Conservation (phyloP, 805 yeast species). For the Pichia californica region DNA sequence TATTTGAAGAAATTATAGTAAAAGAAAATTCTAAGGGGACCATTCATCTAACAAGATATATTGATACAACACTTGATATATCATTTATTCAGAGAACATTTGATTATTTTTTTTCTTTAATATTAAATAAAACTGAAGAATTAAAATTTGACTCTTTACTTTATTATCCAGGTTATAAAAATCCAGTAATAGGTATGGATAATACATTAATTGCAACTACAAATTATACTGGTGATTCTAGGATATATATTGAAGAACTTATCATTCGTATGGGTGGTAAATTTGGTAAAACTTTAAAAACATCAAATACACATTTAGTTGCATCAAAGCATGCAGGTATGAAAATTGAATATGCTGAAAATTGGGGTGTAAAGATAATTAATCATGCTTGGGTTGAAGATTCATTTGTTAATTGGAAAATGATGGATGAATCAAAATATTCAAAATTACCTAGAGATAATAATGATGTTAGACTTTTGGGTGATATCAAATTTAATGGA, state of each 20-base stretch:
- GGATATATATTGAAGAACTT: slow-evolving; percentile 61
- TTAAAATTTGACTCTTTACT: slow-evolving; percentile 48
- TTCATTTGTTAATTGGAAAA: slow-evolving; percentile 56
- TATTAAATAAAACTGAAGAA: slow-evolving; percentile 48
- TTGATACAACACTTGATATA: slow-evolving; percentile 38
- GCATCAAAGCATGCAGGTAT: slow-evolving; percentile 63
- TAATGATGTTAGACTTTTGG: slow-evolving; percentile 42
- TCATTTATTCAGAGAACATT: slow-evolving; percentile 37
- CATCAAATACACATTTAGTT: slow-evolving; percentile 64
- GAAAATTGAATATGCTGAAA: slow-evolving; percentile 66
- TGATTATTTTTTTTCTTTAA: slow-evolving; percentile 69
- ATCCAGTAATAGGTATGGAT: slow-evolving; percentile 47
- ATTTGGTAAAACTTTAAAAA: slow-evolving; percentile 56
- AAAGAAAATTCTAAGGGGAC: background rate
- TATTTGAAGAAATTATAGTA: background rate
- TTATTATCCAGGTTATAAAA: slow-evolving; percentile 60
- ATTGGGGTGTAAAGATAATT: slow-evolving; percentile 61
- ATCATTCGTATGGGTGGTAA: slow-evolving; percentile 67
- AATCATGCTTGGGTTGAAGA: slow-evolving; percentile 91
- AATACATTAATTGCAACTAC: slow-evolving; percentile 61
- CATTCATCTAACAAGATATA: background rate
- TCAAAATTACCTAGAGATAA: slow-evolving; percentile 32
- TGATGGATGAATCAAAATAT: slow-evolving; percentile 44
- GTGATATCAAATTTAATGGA: slow-evolving; percentile 20
- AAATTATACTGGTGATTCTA: slow-evolving; percentile 79